phyloP scores from a whole-genome alignment of 129 eudicot genomes.

The Silybum marianum region DNA sequence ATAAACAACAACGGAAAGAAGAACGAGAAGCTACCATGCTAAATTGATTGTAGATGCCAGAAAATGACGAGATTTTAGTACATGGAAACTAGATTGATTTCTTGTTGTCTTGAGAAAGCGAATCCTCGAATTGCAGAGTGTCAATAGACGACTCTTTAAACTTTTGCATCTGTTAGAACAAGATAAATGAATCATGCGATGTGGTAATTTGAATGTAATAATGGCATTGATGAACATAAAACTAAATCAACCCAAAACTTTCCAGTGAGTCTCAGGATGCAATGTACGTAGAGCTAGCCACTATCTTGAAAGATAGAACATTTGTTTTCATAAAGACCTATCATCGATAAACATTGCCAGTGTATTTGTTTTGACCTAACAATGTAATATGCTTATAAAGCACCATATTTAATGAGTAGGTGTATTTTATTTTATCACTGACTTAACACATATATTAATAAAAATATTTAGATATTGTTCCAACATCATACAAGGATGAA shows the following conservation, averaged over 20 bases:
- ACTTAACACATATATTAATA: too few relatives aligned
- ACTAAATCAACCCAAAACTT: background rate
- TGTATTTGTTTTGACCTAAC: background rate
- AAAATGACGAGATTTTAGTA: background rate
- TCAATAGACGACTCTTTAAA: slow-evolving; percentile 6
- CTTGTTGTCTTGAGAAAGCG: slow-evolving; percentile 18
- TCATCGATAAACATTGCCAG: too few relatives aligned
- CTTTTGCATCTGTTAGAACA: slow-evolving; percentile 23
- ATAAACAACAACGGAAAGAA: background rate
- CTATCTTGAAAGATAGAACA: background rate
- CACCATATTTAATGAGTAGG: too few relatives aligned
- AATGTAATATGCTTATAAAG: too few relatives aligned
- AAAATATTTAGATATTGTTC: too few relatives aligned
- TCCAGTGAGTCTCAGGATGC: background rate
- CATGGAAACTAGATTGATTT: slow-evolving; percentile 16
- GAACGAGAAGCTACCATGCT: background rate
- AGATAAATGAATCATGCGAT: background rate
- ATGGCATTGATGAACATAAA: too few relatives aligned
- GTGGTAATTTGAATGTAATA: background rate
- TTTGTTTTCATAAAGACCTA: background rate
- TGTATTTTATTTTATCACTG: too few relatives aligned
- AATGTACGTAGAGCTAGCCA: too few relatives aligned
- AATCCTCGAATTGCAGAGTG: background rate
- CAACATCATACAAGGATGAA: too few relatives aligned
- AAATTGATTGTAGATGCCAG: background rate